Evolutionary conservation across 768 basidiomycete species (phyloP).

Genomic region (Dendrothele bispora): DNA sequence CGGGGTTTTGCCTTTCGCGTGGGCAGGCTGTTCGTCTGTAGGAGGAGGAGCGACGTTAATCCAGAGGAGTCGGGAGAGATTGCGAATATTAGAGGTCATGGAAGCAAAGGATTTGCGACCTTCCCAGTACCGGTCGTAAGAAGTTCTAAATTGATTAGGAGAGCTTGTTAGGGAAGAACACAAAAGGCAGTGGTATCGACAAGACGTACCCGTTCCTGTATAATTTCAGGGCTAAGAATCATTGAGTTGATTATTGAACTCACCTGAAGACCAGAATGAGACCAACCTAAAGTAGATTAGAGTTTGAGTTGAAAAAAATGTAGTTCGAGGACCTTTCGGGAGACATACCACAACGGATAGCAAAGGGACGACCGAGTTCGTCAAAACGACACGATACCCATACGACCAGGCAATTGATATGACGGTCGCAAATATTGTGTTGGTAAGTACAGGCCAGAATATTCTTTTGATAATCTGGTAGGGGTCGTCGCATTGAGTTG

Average conservation of each 20-base stretch:
- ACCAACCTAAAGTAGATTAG: constrained; percentile 63
- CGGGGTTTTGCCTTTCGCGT: constrained; percentile 54
- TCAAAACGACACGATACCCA: constrained; percentile 62
- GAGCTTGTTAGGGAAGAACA: neutral
- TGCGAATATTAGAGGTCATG: constrained; percentile 72
- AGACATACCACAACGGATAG: constrained; percentile 85
- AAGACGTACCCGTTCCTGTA: constrained; percentile 62
- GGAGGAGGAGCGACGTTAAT: constrained; percentile 71
- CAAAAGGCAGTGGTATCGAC: neutral
- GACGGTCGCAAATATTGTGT: constrained; percentile 69
- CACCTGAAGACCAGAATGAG: constrained; percentile 86
- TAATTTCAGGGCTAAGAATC: neutral
- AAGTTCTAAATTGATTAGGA: constrained; percentile 72
- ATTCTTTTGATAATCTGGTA: constrained; percentile 69
- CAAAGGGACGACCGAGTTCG: constrained; percentile 85
- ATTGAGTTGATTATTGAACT: constrained; percentile 20
- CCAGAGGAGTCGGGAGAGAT: constrained; percentile 79
- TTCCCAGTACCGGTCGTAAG: constrained; percentile 87
- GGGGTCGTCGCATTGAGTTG: too few relatives aligned
- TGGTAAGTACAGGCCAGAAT: constrained; percentile 79
- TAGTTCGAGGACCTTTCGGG: neutral
- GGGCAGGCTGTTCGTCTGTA: constrained; percentile 38
- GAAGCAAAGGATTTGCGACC: constrained; percentile 82
- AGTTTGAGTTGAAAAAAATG: too few relatives aligned
- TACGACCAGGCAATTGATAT: constrained; percentile 59